Base-by-base conservation (phyloP, 441 rosid genomes). In the Melastoma candidum region DNA sequence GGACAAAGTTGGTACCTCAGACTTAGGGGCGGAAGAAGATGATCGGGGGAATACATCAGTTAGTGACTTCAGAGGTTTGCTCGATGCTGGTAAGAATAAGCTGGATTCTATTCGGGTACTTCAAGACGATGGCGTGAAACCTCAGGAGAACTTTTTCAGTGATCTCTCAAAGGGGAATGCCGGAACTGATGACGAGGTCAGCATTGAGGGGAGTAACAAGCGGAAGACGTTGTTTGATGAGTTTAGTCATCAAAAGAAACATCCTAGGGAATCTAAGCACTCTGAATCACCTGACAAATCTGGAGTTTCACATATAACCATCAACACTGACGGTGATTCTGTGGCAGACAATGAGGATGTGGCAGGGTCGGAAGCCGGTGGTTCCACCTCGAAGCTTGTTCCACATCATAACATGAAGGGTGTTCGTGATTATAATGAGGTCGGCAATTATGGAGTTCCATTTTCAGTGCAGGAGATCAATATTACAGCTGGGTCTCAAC, bases 311-410 rank as follows among this genome's bases (percentile, higher is more conserved):
- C 84, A 76, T 67, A 75, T 92, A 60, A 83, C 92, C 50, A 67
- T 71, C 27, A 77, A 86, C 1, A 74, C 92, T 11, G 94, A 81
- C 47, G 95, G 88, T 61, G 94, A 86, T 54, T 85, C 92, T 44
- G 77, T 87, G 51, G 94, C 94, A 59, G 95, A 88, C 61, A 84
- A 88, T 60, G 98, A 92, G 78, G 95, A 84, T 60, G 90, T 88
- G 60, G 97, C 95, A 0, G 98, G 85, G 67, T 92, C 95, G 60
- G 97, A 84, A 72, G 84, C 78, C 47, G 96, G 80, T 13, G 95
- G 84, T 70, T 85, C 88, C 32, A 77, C 82, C 49, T 81, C 87
- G 43, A 72, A 71, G 70, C 13, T 71, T 58, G 64, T 56, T 57
- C 62, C 71, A 17, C 22, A 17, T 17, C 22, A 17, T 17, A 17